These are phyloP conservation scores for Jimgerdemannia flammicorona DNA, from an alignment of 192 early-diverging fungal species.

Conservation along the genomic window DNA sequence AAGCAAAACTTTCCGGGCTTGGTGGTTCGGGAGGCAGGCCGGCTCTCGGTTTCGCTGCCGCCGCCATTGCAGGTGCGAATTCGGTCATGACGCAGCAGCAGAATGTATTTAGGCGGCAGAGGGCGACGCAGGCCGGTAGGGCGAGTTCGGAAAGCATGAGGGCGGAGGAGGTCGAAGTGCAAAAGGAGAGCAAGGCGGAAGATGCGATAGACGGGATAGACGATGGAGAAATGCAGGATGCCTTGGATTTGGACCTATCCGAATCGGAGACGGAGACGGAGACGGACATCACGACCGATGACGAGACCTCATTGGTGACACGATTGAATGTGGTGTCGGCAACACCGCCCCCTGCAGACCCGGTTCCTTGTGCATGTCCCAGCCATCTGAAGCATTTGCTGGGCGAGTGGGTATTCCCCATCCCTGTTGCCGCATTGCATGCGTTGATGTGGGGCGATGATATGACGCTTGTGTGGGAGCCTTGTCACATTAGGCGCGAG, in stretches of 20 bases:
- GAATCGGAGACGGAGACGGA: background rate
- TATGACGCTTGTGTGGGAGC: background rate
- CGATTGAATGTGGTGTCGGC: background rate
- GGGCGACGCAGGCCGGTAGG: background rate
- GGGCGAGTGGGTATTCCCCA: background rate
- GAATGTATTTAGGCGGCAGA: background rate
- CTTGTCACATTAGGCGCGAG: background rate
- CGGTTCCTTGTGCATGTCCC: background rate
- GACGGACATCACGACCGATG: slow-evolving; percentile 1
- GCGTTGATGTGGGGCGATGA: background rate
- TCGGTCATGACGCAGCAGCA: background rate
- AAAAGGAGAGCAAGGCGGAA: background rate
- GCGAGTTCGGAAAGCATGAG: background rate
- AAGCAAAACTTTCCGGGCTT: background rate
- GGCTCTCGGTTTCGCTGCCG: background rate
- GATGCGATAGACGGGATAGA: background rate
- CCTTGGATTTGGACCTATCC: background rate
- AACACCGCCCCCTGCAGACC: background rate
- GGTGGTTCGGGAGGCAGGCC: background rate
- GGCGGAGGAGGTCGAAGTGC: background rate
- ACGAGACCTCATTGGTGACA: background rate
- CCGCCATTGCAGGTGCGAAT: background rate
- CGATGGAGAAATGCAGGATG: background rate
- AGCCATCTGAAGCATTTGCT: background rate
- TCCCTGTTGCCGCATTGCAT: background rate